Percentiles rank a stretch among this genome's conserved stretches.
Evolutionary conservation across 176 grass and related monocot species (phyloP).

Genomic region (Phyllostachys edulis): DNA sequence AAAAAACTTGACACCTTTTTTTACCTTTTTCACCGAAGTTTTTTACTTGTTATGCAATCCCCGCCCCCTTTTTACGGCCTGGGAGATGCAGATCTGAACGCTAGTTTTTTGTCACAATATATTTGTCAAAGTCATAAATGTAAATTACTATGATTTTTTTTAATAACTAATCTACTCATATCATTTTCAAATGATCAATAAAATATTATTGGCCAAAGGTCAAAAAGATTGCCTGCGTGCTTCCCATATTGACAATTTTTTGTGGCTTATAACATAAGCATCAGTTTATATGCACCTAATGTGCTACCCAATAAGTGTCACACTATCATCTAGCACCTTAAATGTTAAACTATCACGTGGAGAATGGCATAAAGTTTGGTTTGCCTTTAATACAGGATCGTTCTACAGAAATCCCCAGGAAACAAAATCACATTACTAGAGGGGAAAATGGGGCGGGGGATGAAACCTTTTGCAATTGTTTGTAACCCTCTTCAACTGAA

Average conservation of each 20-base stretch:
- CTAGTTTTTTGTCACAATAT: neutral
- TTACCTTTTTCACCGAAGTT: neutral
- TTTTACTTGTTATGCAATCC: neutral
- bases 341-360: neutral
- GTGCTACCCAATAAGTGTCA: neutral
- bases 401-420: neutral
- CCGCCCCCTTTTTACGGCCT: neutral
- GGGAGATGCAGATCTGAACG: neutral
- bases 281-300: neutral
- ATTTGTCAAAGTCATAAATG: neutral
- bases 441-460: neutral
- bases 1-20: neutral
- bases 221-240: neutral
- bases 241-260: neutral
- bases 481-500: conserved; percentile 86
- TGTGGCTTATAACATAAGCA: neutral
- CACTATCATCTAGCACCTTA: neutral
- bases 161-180: neutral
- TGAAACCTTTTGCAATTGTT: conserved; percentile 82
- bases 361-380: neutral
- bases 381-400: neutral
- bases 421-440: neutral
- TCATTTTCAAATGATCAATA: neutral
- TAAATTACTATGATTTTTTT: neutral
- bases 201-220: neutral